Conservation (phyloP, 2,329 filamentous ascomycete genomes). For the Corniculantispora saksenae region DNA sequence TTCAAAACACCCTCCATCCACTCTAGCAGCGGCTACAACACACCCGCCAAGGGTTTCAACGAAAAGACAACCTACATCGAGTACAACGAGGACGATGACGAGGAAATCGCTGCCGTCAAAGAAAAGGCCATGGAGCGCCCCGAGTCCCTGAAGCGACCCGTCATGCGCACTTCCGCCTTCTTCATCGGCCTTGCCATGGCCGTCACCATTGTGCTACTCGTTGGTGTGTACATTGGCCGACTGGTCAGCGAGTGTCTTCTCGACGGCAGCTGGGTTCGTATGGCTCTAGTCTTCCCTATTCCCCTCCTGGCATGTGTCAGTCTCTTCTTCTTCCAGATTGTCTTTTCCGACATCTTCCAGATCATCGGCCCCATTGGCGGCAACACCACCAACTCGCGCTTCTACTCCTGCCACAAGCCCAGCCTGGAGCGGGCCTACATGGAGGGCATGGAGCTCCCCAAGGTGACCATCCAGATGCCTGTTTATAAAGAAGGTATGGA, state of each 20-base stretch:
- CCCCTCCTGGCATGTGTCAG: slow-evolving; percentile 38
- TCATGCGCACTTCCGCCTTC: slow-evolving; percentile 38
- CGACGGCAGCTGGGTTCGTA: slow-evolving; percentile 39
- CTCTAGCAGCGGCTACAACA: slow-evolving; percentile 12
- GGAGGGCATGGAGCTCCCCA: slow-evolving; percentile 37
- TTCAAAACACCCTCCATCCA: slow-evolving; percentile 7
- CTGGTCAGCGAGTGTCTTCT: slow-evolving; percentile 40
- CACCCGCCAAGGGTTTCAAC: neutral
- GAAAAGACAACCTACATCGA: slow-evolving; percentile 24
- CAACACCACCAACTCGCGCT: slow-evolving; percentile 44
- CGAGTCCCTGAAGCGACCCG: slow-evolving; percentile 44
- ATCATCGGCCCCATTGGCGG: slow-evolving; percentile 51
- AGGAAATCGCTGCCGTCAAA: slow-evolving; percentile 22
- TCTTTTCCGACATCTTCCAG: slow-evolving; percentile 42
- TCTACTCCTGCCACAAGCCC: slow-evolving; percentile 43
- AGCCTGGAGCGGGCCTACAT: slow-evolving; percentile 34
- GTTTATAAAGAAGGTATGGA: slow-evolving; percentile 45
- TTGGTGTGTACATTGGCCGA: slow-evolving; percentile 39
- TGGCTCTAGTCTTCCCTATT: slow-evolving; percentile 36
- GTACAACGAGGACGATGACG: slow-evolving; percentile 27
- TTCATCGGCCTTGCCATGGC: slow-evolving; percentile 41
- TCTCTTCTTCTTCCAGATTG: slow-evolving; percentile 47
- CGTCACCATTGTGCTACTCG: slow-evolving; percentile 39
- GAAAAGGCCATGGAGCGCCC: slow-evolving; percentile 28
- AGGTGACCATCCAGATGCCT: slow-evolving; percentile 44